Evolutionary conservation across 164 flowering plant genomes (phyloP).

Genomic region (Vitis cinerea): DNA sequence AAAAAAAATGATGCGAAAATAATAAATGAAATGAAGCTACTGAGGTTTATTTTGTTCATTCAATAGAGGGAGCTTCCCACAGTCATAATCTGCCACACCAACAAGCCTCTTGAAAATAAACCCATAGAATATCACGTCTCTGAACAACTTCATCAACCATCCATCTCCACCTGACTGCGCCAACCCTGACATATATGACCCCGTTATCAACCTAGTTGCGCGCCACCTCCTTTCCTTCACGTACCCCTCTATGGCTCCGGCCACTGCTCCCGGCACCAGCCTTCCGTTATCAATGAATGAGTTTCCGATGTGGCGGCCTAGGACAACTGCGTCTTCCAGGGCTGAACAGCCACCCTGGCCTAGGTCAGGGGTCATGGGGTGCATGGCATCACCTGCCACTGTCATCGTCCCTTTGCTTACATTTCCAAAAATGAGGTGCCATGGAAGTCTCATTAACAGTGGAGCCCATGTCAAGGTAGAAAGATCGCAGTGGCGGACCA

Average conservation of each 20-base stretch:
- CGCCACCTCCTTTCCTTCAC: slow-evolving; percentile 31
- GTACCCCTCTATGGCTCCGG: neutral
- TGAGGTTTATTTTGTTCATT: too few relatives aligned
- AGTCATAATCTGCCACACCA: too few relatives aligned
- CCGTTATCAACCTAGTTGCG: slow-evolving; percentile 10
- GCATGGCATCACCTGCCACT: slow-evolving; percentile 57
- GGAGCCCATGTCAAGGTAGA: slow-evolving; percentile 31
- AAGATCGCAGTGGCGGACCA: slow-evolving; percentile 28
- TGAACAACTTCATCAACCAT: slow-evolving; percentile 24
- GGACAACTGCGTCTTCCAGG: slow-evolving; percentile 45
- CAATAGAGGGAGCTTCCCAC: too few relatives aligned
- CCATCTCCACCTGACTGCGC: slow-evolving; percentile 22
- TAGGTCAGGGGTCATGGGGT: slow-evolving; percentile 52
- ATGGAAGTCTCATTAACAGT: slow-evolving; percentile 37
- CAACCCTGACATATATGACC: slow-evolving; percentile 29
- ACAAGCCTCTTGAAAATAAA: neutral
- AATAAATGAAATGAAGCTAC: too few relatives aligned
- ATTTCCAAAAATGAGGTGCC: slow-evolving; percentile 31
- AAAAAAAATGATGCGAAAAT: too few relatives aligned
- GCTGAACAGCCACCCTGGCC: slow-evolving; percentile 47
- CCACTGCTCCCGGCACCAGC: neutral
- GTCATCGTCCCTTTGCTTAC: slow-evolving; percentile 23
- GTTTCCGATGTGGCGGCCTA: slow-evolving; percentile 33
- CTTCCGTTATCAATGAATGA: slow-evolving; percentile 8
- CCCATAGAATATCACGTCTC: slow-evolving; percentile 16